Conservation (phyloP, 495 filamentous ascomycete genomes). For the Hypoxylon lenormandii region DNA sequence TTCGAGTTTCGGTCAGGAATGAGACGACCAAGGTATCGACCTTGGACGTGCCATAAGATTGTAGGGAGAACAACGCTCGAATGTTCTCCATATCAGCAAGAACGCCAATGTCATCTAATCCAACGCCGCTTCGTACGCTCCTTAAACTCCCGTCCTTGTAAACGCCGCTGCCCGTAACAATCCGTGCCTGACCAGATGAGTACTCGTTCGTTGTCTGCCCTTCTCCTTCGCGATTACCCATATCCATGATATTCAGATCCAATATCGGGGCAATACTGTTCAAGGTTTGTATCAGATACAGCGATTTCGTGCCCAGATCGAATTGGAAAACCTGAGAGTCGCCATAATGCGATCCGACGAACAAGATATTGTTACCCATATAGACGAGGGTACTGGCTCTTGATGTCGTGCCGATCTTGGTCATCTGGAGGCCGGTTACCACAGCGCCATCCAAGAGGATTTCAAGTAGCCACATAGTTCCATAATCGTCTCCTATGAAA, state of each 20-base stretch:
- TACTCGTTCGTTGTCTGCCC: constrained; percentile 80
- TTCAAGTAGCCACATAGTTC: constrained; percentile 81
- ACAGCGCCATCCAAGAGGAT: constrained; percentile 72
- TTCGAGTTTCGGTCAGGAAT: constrained; percentile 83
- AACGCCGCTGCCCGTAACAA: constrained; percentile 91
- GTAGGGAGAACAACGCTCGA: constrained; percentile 69
- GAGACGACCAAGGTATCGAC: constrained; percentile 81
- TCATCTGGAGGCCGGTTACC: constrained; percentile 66
- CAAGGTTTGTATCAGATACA: constrained; percentile 80
- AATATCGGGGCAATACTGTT: constrained; percentile 89
- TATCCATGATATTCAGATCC: constrained; percentile 94
- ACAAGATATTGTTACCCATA: constrained; percentile 78
- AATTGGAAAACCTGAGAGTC: constrained; percentile 87
- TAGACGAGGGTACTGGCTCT: constrained; percentile 82
- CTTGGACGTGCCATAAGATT: constrained; percentile 60
- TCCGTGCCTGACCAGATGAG: constrained; percentile 92
- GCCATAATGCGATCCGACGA: constrained; percentile 90
- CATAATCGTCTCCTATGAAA: constrained; percentile 90
- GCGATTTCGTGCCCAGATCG: constrained; percentile 48
- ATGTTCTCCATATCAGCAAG: constrained; percentile 83
- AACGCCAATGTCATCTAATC: constrained; percentile 86
- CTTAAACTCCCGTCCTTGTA: constrained; percentile 86
- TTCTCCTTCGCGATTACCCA: constrained; percentile 83
- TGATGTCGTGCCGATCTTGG: constrained; percentile 76
- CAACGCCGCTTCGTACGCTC: constrained; percentile 91